A percentile compares a stretch with the other conserved stretches of the same genome.
Evolutionary conservation across 805 yeast genomes (phyloP).

Genomic region (Yarrowia phangngaensis): DNA sequence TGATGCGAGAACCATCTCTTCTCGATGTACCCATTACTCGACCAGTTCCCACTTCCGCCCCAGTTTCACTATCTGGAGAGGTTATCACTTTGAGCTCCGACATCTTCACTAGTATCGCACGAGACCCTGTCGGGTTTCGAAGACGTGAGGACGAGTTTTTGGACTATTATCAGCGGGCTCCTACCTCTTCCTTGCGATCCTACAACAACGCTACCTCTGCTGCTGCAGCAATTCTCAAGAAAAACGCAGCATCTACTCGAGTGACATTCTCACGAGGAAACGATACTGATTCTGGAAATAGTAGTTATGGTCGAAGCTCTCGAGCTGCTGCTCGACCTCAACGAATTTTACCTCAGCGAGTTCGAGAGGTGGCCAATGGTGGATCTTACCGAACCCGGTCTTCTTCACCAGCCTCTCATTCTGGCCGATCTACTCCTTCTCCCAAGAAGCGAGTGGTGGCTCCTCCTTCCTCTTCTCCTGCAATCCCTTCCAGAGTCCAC

Average conservation of each 20-base stretch:
- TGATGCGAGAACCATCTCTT: constrained; percentile 23
- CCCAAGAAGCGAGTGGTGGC: constrained; percentile 26
- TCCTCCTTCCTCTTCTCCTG: constrained; percentile 44
- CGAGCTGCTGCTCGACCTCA: constrained; percentile 9
- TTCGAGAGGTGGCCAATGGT: constrained; percentile 22
- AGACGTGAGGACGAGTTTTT: constrained; percentile 23
- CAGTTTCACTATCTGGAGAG: constrained; percentile 2
- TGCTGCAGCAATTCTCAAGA: constrained; percentile 19
- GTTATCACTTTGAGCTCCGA: constrained; percentile 14
- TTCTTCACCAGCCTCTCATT: constrained; percentile 6
- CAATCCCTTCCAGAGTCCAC: constrained; percentile 41
- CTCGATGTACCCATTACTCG: constrained; percentile 16
- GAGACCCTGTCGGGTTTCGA: constrained; percentile 17
- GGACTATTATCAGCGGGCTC: constrained; percentile 21
- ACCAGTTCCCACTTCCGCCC: constrained; percentile 19
- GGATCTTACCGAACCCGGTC: constrained; percentile 3
- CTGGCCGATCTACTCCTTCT: constrained; percentile 21
- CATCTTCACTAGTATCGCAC: constrained; percentile 21
- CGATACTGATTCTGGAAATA: constrained; percentile 10
- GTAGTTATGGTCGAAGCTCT: constrained; percentile 8
- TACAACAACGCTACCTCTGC: constrained; percentile 25
- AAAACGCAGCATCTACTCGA: background rate
- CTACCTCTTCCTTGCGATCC: constrained; percentile 9
- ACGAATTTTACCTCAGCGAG: constrained; percentile 18
- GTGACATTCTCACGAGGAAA: constrained; percentile 14